Base-by-base conservation (phyloP, 2,329 filamentous ascomycete species). In the Drechmeria coniospora region DNA sequence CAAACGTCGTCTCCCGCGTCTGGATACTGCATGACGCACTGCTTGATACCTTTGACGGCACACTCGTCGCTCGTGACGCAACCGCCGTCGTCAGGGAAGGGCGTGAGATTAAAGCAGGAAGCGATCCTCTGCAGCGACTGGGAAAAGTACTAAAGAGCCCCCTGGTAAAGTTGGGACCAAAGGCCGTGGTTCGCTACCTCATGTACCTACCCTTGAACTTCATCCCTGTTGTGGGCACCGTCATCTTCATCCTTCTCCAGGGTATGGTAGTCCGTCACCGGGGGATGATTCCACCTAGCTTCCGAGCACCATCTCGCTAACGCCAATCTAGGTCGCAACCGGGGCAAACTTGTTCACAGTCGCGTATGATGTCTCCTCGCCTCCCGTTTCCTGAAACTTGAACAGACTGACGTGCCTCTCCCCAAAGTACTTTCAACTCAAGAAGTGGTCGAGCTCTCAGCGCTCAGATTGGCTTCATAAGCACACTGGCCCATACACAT, bases 361-460 rank as follows among this genome's bases (percentile, higher is more conserved):
- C 57, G 69, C 28, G 68, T 73, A 54, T 43, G 63, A 50, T 19
- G 10, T 10, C 9, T n/a, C 15, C 10, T 12, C 25, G 5, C 15
- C 3, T n/a, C 15, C 9, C 3, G 10, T 11, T 8, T 23, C 17
- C 13, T 13, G 7, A 13, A 4, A 5, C 8, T 10, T 14, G 15
- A 31, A 7, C 21, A 5, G 21, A 10, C 29, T 41, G 38, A 29
- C 44, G 15, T 4, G n/a, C 23, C 6, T 10, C 29, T 8, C 16
- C n/a, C n/a, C n/a, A n/a, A n/a, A 90, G 54, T 94, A 93, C 54
- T 94, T 93, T 51, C 81, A 92, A 57, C 64, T 95, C 35, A 95
- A 94, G 58, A 69, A 71, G 26, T 92, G 83, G 82, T 69, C 68
- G 23, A 54, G 61, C 16, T 58, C 59, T 8, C 68, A 82, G 50